phyloP scores from a whole-genome alignment of 331 rosid species.

The Quercus tomentella region DNA sequence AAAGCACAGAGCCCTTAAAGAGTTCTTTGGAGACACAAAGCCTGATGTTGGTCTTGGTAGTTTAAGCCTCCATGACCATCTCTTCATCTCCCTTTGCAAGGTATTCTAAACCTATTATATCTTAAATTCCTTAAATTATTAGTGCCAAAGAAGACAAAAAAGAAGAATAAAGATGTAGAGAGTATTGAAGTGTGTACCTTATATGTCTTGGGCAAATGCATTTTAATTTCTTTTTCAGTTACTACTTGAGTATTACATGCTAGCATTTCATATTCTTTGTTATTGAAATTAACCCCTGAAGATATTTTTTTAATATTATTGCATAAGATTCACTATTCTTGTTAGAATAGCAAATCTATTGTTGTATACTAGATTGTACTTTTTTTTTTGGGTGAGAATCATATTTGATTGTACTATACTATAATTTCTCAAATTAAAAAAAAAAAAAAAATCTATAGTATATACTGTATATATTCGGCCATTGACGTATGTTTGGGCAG shows the following conservation, averaged over 20 bases:
- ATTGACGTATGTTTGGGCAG: neutral
- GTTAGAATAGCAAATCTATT: neutral
- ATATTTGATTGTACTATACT: too few species aligned
- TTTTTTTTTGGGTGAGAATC: too few species aligned
- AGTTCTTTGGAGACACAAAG: conserved; percentile 57
- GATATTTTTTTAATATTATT: too few species aligned
- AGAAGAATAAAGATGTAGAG: neutral
- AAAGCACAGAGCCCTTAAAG: conserved; percentile 63
- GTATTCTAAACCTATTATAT: conserved; percentile 22
- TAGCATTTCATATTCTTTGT: too few species aligned
- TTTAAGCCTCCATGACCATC: conserved; percentile 51
- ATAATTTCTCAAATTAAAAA: too few species aligned
- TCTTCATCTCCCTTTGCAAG: conserved; percentile 74
- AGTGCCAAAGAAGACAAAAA: too few species aligned
- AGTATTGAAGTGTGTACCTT: neutral
- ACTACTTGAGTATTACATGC: neutral
- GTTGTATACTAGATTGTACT: neutral
- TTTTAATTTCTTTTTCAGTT: neutral
- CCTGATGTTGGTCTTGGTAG: conserved; percentile 80
- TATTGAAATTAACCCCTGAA: too few species aligned
- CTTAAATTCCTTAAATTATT: neutral
- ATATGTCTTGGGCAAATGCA: too few species aligned
- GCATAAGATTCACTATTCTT: neutral
- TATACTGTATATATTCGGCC: neutral
- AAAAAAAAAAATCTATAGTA: too few species aligned